A percentile compares a stretch with the other conserved stretches of the same genome.
These are phyloP conservation scores for Entrophospora sp. DNA, from an alignment of 192 early-diverging fungal species.

Conservation along the genomic window DNA sequence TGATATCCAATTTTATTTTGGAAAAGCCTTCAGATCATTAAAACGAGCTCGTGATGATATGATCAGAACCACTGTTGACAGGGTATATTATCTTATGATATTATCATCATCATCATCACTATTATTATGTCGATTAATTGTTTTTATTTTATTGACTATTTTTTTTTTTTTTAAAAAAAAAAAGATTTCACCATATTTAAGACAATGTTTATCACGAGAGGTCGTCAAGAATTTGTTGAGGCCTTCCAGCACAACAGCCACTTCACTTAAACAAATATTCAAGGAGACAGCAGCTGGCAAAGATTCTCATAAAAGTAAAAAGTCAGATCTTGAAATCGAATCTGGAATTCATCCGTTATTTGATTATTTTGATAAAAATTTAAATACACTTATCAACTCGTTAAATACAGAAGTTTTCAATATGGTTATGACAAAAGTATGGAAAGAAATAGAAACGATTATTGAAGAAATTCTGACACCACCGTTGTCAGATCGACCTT, in stretches of 20 bases:
- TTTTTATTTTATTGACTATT: neutral
- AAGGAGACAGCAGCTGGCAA: no score
- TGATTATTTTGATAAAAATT: slow-evolving; percentile 68
- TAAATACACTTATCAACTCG: slow-evolving; percentile 55
- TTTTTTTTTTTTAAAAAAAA: neutral
- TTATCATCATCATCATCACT: no score
- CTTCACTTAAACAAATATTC: slow-evolving; percentile 23
- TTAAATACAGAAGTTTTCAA: slow-evolving; percentile 58
- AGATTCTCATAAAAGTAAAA: neutral
- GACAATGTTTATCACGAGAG: slow-evolving; percentile 52
- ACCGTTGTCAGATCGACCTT: slow-evolving; percentile 51
- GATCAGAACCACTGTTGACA: slow-evolving; percentile 60
- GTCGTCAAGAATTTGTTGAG: slow-evolving; percentile 44
- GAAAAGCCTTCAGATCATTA: slow-evolving; percentile 62
- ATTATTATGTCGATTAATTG: neutral
- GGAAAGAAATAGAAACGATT: slow-evolving; percentile 60
- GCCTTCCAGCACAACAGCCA: slow-evolving; percentile 17
- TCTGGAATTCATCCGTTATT: slow-evolving; percentile 58
- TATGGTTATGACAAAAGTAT: slow-evolving; percentile 56
- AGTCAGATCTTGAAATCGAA: slow-evolving; percentile 46
- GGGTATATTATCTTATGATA: no score
- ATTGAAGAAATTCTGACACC: slow-evolving; percentile 66
- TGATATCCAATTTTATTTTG: slow-evolving; percentile 77
- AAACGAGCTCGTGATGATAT: slow-evolving; percentile 62
- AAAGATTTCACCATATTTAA: slow-evolving; percentile 56